A percentile compares a stretch with the other conserved stretches of the same genome.
Evolutionary conservation across 441 rosid genomes (phyloP).

Genomic region (Mallotus japonicus): DNA sequence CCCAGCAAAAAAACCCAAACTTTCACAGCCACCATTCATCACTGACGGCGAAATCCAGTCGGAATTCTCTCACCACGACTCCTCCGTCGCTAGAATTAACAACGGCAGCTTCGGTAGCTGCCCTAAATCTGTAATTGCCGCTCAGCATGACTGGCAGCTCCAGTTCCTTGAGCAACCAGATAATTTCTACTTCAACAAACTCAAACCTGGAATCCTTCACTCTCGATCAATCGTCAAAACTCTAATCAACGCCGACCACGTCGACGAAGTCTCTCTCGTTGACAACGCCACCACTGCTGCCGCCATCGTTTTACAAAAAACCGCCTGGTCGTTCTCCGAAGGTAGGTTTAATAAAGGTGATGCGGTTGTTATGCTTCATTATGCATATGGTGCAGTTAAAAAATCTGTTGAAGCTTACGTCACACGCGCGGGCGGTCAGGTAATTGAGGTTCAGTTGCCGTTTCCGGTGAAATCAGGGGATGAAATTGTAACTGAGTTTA

Average conservation of each 20-base stretch:
- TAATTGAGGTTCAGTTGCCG: slow-evolving; percentile 73
- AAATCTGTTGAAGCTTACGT: slow-evolving; percentile 83
- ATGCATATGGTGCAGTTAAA: slow-evolving; percentile 82
- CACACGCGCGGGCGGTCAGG: slow-evolving; percentile 75
- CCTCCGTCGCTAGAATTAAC: slow-evolving; percentile 61
- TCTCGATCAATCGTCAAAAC: slow-evolving; percentile 52
- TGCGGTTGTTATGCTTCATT: slow-evolving; percentile 81
- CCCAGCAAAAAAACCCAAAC: slow-evolving; percentile 39
- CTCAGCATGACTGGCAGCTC: slow-evolving; percentile 61
- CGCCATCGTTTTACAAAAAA: slow-evolving; percentile 68
- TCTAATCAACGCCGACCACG: slow-evolving; percentile 69
- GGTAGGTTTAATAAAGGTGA: slow-evolving; percentile 63
- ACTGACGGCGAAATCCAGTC: slow-evolving; percentile 44
- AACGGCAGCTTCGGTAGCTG: slow-evolving; percentile 94
- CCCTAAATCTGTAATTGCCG: slow-evolving; percentile 61
- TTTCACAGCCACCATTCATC: slow-evolving; percentile 30
- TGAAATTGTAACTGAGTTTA: slow-evolving; percentile 61
- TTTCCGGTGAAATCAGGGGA: slow-evolving; percentile 65
- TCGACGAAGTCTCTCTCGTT: slow-evolving; percentile 70
- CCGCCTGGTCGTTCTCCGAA: slow-evolving; percentile 68
- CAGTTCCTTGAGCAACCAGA: slow-evolving; percentile 74
- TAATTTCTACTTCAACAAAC: slow-evolving; percentile 58
- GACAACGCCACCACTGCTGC: slow-evolving; percentile 95
- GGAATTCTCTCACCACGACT: slow-evolving; percentile 79
- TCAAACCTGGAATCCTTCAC: slow-evolving; percentile 47